Conservation (phyloP, 345 rosid species). For the Psidium friedrichsthalianum region DNA sequence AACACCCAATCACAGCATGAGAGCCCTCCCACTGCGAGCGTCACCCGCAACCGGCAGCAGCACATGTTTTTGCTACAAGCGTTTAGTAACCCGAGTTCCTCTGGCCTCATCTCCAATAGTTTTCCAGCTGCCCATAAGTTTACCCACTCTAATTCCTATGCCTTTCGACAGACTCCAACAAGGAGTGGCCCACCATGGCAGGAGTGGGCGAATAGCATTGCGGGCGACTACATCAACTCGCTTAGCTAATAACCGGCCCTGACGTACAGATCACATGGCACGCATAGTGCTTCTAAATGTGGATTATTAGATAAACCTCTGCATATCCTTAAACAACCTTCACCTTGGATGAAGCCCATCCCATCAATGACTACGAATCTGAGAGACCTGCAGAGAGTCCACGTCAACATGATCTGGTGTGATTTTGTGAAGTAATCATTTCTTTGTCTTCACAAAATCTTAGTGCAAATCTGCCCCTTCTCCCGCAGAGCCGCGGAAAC, state of each 20-base stretch:
- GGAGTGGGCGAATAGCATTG: constrained; percentile 55
- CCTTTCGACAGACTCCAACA: constrained; percentile 48
- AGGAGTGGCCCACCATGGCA: constrained; percentile 65
- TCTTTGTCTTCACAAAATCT: constrained; percentile 30
- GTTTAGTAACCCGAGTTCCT: constrained; percentile 60
- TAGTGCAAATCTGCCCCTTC: constrained; percentile 37
- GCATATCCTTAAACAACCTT: constrained; percentile 40
- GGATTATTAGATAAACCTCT: constrained; percentile 32
- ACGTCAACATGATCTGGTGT: constrained; percentile 72
- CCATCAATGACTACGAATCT: constrained; percentile 84
- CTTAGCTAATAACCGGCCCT: constrained; percentile 58
- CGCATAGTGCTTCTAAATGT: constrained; percentile 45
- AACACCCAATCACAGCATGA: constrained; percentile 64
- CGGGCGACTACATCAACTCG: constrained; percentile 31
- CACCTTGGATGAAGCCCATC: constrained; percentile 51
- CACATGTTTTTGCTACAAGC: constrained; percentile 66
- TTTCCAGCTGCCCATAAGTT: constrained; percentile 83
- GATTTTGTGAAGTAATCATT: constrained; percentile 32
- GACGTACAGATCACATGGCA: constrained; percentile 82
- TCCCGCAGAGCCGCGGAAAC: constrained; percentile 65
- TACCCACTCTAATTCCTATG: constrained; percentile 49
- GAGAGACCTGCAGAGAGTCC: constrained; percentile 76
- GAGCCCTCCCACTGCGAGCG: constrained; percentile 49
- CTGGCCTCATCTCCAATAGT: constrained; percentile 44
- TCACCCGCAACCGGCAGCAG: constrained; percentile 53